Evolutionary conservation across 228 moss, liverwort and hornwort genomes (phyloP).

Genomic region (Sphagnum fallax): DNA sequence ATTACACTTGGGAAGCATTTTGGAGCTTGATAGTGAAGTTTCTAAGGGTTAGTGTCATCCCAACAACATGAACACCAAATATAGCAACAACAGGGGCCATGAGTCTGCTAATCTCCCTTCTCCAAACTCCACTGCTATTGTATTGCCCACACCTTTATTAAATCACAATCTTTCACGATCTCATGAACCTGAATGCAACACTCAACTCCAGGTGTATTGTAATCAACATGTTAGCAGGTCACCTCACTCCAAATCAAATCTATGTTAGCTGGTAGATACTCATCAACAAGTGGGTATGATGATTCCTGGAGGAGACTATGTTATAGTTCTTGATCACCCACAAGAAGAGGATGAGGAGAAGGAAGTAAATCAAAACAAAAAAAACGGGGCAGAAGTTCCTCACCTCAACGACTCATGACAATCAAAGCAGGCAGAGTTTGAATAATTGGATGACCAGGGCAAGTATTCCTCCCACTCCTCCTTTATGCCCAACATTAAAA

Average conservation of each 20-base stretch:
- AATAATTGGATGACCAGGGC: conserved; percentile 21
- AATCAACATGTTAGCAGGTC: too few relatives aligned
- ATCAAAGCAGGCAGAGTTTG: conserved; percentile 8
- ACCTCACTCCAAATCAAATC: neutral
- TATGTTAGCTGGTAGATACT: conserved; percentile 20
- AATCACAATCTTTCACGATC: conserved; percentile 18
- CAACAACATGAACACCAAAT: neutral
- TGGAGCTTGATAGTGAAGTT: conserved; percentile 13
- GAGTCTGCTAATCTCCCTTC: conserved; percentile 17
- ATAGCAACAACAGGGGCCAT: conserved; percentile 6
- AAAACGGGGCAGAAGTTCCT: neutral
- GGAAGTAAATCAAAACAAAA: neutral
- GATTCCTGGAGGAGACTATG: conserved; percentile 30
- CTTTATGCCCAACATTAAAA: neutral
- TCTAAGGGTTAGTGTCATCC: neutral
- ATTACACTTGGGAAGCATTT: conserved; percentile 32
- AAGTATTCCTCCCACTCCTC: conserved; percentile 1
- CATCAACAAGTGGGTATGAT: conserved; percentile 7
- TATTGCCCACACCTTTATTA: conserved; percentile 27
- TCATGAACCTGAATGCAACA: conserved; percentile 13
- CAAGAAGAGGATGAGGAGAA: conserved; percentile 19
- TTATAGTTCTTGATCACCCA: conserved; percentile 47
- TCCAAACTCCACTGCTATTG: conserved; percentile 28
- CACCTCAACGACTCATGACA: conserved; percentile 14
- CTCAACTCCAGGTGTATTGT: too few relatives aligned